phyloP scores from a whole-genome alignment of 2,329 filamentous ascomycete genomes.

The Pyrenophora seminiperda region DNA sequence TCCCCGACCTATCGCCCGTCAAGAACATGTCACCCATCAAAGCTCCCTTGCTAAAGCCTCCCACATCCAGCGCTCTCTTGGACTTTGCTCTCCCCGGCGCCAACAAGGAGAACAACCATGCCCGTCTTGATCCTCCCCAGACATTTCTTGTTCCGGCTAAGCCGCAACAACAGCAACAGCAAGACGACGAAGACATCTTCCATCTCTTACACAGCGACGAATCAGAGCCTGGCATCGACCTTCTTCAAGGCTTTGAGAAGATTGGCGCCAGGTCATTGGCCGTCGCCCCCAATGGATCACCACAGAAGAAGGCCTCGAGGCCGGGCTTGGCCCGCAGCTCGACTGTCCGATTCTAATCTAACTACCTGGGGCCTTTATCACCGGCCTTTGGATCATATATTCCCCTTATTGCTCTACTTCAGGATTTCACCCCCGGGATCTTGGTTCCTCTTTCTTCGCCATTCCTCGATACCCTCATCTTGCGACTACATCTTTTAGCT shows the following conservation, averaged over 20 bases:
- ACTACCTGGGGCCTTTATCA: not conserved
- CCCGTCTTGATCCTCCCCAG: slow-evolving; percentile 34
- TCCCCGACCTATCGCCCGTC: slow-evolving; percentile 43
- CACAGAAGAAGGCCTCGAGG: slow-evolving; percentile 36
- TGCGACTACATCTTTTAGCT: slow-evolving; percentile 18
- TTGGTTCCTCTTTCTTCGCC: slow-evolving; percentile 18
- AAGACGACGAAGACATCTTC: slow-evolving; percentile 61
- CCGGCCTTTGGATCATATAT: slow-evolving; percentile 9
- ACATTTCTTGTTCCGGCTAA: slow-evolving; percentile 36
- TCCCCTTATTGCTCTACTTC: slow-evolving; percentile 7
- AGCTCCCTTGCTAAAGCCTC: slow-evolving; percentile 35
- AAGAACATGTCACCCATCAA: slow-evolving; percentile 41
- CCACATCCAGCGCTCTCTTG: slow-evolving; percentile 31
- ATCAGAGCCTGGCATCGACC: slow-evolving; percentile 67
- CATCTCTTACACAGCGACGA: slow-evolving; percentile 65
- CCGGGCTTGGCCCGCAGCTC: slow-evolving; percentile 40
- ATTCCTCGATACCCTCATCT: slow-evolving; percentile 26
- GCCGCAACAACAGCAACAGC: slow-evolving; percentile 18
- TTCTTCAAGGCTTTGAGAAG: slow-evolving; percentile 76
- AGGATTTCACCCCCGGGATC: slow-evolving; percentile 10
- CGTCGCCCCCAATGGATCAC: slow-evolving; percentile 44
- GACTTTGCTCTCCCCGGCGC: slow-evolving; percentile 25
- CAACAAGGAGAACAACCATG: slow-evolving; percentile 30
- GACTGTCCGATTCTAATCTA: slow-evolving; percentile 41
- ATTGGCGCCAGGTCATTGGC: slow-evolving; percentile 59